A percentile compares a stretch with the other conserved stretches of the same genome.
These are phyloP conservation scores for Pachysandra terminalis DNA, from an alignment of 164 flowering plant species.

Conservation along the genomic window DNA sequence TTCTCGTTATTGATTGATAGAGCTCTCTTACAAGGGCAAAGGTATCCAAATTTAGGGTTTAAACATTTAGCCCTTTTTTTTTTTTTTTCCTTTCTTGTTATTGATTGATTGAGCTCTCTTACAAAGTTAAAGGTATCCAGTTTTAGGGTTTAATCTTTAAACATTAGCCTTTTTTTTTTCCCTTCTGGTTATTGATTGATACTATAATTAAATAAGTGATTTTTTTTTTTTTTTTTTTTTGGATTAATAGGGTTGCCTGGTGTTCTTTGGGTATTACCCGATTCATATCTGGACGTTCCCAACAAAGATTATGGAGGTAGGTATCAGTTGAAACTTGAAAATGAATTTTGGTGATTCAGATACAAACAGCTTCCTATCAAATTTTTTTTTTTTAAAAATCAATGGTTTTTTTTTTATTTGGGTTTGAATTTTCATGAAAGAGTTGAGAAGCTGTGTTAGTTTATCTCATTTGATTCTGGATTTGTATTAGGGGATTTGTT, in stretches of 20 bases:
- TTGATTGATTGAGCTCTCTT: slow-evolving; percentile 86
- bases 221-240: background rate
- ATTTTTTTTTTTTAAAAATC: too few species aligned
- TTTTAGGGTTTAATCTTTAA: slow-evolving; percentile 8
- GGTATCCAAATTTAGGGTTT: slow-evolving; percentile 36
- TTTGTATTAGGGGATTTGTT: slow-evolving; percentile 70
- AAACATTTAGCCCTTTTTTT: slow-evolving; percentile 3
- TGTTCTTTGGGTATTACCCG: slow-evolving; percentile 96
- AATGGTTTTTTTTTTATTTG: background rate
- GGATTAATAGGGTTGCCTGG: slow-evolving; percentile 62
- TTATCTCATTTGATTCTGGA: background rate
- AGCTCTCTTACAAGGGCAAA: slow-evolving; percentile 87
- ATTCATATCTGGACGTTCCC: slow-evolving; percentile 96
- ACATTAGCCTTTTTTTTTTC: background rate
- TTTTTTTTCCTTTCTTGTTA: background rate
- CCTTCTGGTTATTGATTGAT: background rate
- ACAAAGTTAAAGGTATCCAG: slow-evolving; percentile 80
- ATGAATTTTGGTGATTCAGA: too few species aligned
- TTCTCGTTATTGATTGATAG: too few species aligned
- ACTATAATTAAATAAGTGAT: background rate
- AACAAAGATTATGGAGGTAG: slow-evolving; percentile 98
- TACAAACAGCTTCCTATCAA: too few species aligned
- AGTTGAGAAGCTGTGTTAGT: too few species aligned
- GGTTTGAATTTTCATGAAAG: background rate
- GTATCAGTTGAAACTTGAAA: too few species aligned